Evolutionary conservation across 768 basidiomycete species (phyloP).

Genomic region (Pleurotus pulmonarius): DNA sequence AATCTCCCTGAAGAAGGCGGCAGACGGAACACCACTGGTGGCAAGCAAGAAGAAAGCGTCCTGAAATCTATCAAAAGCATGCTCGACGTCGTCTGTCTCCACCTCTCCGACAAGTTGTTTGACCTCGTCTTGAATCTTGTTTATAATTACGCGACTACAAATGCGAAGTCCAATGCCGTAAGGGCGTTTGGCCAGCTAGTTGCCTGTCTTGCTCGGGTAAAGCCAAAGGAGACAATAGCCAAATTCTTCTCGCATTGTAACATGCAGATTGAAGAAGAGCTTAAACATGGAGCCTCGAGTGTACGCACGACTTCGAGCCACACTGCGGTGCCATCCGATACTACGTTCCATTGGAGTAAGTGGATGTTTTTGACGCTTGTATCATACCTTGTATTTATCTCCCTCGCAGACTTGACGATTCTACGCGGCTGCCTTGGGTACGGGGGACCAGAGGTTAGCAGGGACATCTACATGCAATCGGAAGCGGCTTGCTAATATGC

Average conservation of each 20-base stretch:
- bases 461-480: neutral
- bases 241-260: slow-evolving; percentile 80
- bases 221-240: slow-evolving; percentile 70
- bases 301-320: slow-evolving; percentile 76
- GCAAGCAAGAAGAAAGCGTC: slow-evolving; percentile 76
- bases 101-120: slow-evolving; percentile 76
- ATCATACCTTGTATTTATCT: slow-evolving; percentile 24
- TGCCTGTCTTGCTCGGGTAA: slow-evolving; percentile 75
- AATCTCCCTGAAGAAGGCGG: slow-evolving; percentile 96
- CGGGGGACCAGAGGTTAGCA: slow-evolving; percentile 58
- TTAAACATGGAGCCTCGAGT: slow-evolving; percentile 88
- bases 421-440: slow-evolving; percentile 80
- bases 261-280: slow-evolving; percentile 75
- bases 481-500: slow-evolving; percentile 1
- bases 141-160: slow-evolving; percentile 83
- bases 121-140: slow-evolving; percentile 83
- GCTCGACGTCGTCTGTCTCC: slow-evolving; percentile 77
- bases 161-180: slow-evolving; percentile 88
- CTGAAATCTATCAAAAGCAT: slow-evolving; percentile 78
- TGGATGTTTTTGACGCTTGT: slow-evolving; percentile 5
- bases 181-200: slow-evolving; percentile 87
- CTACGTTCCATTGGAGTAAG: slow-evolving; percentile 92
- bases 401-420: slow-evolving; percentile 45
- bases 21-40: slow-evolving; percentile 77
- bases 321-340: slow-evolving; percentile 75